A percentile compares a stretch with the other conserved stretches of the same genome.
phyloP scores from a whole-genome alignment of 106 monocot genomes.

The Ottelia alismoides region DNA sequence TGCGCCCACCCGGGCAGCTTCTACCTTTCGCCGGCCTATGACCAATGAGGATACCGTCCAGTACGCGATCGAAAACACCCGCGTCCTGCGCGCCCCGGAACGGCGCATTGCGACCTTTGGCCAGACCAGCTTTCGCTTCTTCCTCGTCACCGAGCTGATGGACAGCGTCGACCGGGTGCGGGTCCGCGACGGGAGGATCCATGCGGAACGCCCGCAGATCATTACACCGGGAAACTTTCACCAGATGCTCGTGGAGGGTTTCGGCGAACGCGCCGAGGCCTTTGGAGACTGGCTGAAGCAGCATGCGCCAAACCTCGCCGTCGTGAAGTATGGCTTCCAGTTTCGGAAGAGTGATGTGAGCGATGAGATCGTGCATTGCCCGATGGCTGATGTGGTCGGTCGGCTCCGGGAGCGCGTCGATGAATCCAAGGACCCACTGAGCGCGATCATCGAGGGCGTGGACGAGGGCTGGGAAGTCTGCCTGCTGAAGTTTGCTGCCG shows the following conservation, averaged over 20 bases:
- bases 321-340: neutral
- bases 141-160: neutral
- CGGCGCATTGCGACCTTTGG: neutral
- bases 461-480: neutral
- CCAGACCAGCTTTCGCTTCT: neutral
- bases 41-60: too few relatives aligned
- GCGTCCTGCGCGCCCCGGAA: neutral
- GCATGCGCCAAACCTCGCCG: neutral
- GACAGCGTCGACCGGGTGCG: neutral
- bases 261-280: neutral
- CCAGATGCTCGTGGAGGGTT: neutral
- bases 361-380: neutral
- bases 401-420: neutral
- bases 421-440: neutral
- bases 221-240: neutral
- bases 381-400: neutral
- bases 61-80: neutral
- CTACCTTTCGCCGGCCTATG: too few relatives aligned
- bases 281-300: neutral
- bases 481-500: neutral
- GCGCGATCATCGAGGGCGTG: neutral
- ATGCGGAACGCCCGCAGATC: neutral
- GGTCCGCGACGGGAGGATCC: neutral
- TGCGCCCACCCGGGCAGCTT: too few relatives aligned
- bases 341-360: neutral